Conservation (phyloP, 257 asterid genomes). For the Penstemon barbatus region DNA sequence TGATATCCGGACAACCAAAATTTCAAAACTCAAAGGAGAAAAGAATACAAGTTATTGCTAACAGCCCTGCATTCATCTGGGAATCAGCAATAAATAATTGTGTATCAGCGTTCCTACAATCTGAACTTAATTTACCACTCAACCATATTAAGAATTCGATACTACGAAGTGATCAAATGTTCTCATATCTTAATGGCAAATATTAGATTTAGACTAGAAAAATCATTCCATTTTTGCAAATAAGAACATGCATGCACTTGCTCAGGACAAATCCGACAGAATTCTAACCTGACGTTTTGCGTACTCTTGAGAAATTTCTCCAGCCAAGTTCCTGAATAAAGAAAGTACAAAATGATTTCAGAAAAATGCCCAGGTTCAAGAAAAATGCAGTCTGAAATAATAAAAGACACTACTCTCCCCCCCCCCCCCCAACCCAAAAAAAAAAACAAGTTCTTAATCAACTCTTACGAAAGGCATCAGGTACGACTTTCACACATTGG, state of each 20-base stretch:
- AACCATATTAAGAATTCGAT: conserved; percentile 7
- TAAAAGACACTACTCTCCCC: background rate
- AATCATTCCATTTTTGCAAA: conserved; percentile 9
- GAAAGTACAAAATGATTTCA: conserved; percentile 12
- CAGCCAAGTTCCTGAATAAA: conserved; percentile 80
- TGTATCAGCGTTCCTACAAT: background rate
- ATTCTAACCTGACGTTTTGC: conserved; percentile 71
- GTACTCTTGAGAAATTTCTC: conserved; percentile 85
- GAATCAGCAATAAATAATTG: background rate
- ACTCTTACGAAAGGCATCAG: background rate
- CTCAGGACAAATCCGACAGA: conserved; percentile 5
- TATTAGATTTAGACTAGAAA: background rate
- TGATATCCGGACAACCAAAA: background rate
- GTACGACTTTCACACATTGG: background rate
- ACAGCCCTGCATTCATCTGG: background rate
- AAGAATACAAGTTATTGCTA: background rate
- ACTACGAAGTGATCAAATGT: background rate
- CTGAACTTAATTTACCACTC: background rate
- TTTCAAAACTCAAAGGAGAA: background rate
- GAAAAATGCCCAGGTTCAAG: background rate
- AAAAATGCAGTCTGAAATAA: background rate
- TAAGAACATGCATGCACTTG: conserved; percentile 17
- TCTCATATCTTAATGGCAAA: background rate
- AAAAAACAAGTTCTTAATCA: background rate
- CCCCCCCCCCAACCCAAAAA: too few species aligned